These are phyloP conservation scores for Melampsora larici-populina DNA, from an alignment of 1,284 basidiomycete species.

Conservation along the genomic window DNA sequence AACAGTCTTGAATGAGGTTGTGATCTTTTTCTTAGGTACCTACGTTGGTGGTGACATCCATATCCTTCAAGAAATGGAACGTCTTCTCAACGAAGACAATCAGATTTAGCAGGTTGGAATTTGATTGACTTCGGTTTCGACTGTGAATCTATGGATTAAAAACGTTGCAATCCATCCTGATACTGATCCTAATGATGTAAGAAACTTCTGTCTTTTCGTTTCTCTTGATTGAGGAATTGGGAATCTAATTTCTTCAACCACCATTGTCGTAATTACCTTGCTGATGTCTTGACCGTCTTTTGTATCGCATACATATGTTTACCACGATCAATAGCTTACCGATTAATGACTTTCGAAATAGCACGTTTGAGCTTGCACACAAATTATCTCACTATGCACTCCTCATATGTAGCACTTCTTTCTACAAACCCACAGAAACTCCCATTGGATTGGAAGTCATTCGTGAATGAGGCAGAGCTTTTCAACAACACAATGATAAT, in stretches of 20 bases:
- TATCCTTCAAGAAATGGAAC: constrained; percentile 53
- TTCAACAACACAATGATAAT: constrained; percentile 78
- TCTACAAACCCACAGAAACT: constrained; percentile 48
- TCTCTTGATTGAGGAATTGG: too few relatives aligned
- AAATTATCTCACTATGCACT: constrained; percentile 84
- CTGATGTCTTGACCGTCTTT: constrained; percentile 46
- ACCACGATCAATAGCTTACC: too few relatives aligned
- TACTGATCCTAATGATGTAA: constrained; percentile 26
- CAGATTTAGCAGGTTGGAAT: constrained; percentile 66
- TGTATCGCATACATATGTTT: constrained; percentile 47
- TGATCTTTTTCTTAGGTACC: constrained; percentile 74
- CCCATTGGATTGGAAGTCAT: constrained; percentile 69
- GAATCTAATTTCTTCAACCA: constrained; percentile 41
- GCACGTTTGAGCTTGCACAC: constrained; percentile 81
- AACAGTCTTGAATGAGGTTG: neutral
- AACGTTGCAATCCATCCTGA: constrained; percentile 39
- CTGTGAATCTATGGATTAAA: constrained; percentile 46
- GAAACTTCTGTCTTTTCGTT: neutral
- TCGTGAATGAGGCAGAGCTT: constrained; percentile 81
- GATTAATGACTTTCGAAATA: constrained; percentile 47
- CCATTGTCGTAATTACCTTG: constrained; percentile 45
- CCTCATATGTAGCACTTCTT: constrained; percentile 61
- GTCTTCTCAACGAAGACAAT: too few relatives aligned
- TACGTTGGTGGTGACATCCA: constrained; percentile 70
- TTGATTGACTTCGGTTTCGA: constrained; percentile 68